These are phyloP conservation scores for Quillaja saponaria DNA, from an alignment of 306 rosid species.

Conservation along the genomic window DNA sequence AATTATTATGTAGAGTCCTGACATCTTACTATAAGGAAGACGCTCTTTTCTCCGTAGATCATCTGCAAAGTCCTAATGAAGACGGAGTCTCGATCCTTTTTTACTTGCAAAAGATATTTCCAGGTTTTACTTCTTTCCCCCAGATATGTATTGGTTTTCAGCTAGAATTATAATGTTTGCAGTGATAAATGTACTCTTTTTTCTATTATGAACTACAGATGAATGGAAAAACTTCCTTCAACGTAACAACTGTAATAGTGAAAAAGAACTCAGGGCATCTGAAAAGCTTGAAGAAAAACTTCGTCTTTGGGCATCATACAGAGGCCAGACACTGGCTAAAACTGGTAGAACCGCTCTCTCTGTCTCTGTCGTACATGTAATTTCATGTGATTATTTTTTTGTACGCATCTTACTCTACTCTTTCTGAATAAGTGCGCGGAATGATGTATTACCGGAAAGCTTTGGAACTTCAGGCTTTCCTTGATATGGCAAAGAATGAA, in stretches of 20 bases:
- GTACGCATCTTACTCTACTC: constrained; percentile 24
- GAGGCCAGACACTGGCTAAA: constrained; percentile 97
- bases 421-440: constrained; percentile 68
- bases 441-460: constrained; percentile 98
- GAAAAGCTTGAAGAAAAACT: constrained; percentile 65
- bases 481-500: constrained; percentile 84
- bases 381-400: constrained; percentile 16
- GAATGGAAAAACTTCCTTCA: constrained; percentile 89
- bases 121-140: constrained; percentile 55
- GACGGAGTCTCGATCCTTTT: constrained; percentile 95
- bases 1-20: constrained; percentile 58
- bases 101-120: constrained; percentile 93
- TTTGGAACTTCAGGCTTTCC: constrained; percentile 94
- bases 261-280: constrained; percentile 52
- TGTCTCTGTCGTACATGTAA: constrained; percentile 10
- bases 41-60: constrained; percentile 73
- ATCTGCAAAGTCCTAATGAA: constrained; percentile 62
- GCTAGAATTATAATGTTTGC: constrained; percentile 2
- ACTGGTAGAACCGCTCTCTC: constrained; percentile 58
- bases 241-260: constrained; percentile 53
- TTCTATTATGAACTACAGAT: constrained; percentile 47
- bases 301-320: constrained; percentile 90
- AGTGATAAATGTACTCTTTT: constrained; percentile 21
- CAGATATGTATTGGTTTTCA: constrained; percentile 23
- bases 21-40: constrained; percentile 80